A percentile compares a stretch with the other conserved stretches of the same genome.
Evolutionary conservation across 2,329 filamentous ascomycete species (phyloP).

Genomic region (Aspergillus pseudoglaucus): DNA sequence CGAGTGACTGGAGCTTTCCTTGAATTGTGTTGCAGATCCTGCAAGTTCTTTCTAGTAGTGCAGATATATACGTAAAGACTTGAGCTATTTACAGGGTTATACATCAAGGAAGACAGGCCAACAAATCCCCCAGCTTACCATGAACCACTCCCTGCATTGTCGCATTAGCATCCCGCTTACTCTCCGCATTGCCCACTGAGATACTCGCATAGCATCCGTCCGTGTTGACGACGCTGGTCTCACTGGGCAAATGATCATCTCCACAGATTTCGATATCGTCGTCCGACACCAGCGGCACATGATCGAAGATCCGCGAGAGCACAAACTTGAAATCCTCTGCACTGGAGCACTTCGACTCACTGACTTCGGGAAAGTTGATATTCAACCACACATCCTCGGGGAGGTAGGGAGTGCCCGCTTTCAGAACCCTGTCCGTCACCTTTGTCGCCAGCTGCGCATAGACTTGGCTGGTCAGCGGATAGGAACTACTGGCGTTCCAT

Average conservation of each 20-base stretch:
- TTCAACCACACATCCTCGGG: conserved; percentile 58
- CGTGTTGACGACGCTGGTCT: conserved; percentile 47
- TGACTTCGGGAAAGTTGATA: conserved; percentile 58
- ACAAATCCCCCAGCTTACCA: conserved; percentile 43
- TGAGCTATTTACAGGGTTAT: not conserved
- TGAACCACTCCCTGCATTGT: conserved; percentile 48
- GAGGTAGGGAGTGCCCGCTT: conserved; percentile 56
- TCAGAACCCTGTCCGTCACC: conserved; percentile 51
- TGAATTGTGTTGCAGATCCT: too few species aligned
- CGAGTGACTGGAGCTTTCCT: too few species aligned
- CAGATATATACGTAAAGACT: not conserved
- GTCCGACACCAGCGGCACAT: conserved; percentile 26
- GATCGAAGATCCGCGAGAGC: conserved; percentile 53
- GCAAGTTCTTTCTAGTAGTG: too few species aligned
- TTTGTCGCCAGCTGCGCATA: conserved; percentile 59
- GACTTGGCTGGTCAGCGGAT: conserved; percentile 49
- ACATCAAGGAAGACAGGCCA: conserved; percentile 42
- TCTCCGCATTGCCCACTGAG: conserved; percentile 54
- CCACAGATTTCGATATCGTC: conserved; percentile 55
- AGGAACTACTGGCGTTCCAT: conserved; percentile 40
- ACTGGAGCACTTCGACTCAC: conserved; percentile 44
- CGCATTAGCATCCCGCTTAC: conserved; percentile 54
- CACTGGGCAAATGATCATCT: conserved; percentile 50
- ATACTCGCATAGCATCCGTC: conserved; percentile 57
- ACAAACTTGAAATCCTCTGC: conserved; percentile 57